Percentiles rank a stretch among this genome's conserved stretches.
Evolutionary conservation across 441 rosid genomes (phyloP).

Genomic region (Rhodomyrtus psidioides): DNA sequence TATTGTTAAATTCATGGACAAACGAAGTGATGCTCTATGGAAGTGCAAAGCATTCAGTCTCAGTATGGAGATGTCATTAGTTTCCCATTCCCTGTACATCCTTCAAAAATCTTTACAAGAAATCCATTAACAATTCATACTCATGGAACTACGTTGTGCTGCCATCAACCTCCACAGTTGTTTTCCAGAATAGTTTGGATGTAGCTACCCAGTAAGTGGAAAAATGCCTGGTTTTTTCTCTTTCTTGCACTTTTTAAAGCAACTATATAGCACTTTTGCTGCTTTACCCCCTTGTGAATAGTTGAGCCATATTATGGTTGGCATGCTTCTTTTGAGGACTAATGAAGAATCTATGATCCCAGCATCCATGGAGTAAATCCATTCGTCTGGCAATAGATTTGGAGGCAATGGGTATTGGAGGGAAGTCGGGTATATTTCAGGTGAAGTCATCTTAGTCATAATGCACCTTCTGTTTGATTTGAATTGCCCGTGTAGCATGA

Average conservation of each 20-base stretch:
- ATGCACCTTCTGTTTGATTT: neutral
- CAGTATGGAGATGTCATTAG: neutral
- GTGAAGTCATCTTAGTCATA: constrained; percentile 21
- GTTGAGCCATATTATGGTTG: neutral
- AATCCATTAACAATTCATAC: neutral
- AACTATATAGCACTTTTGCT: neutral
- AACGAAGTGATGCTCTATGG: neutral
- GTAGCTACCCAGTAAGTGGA: neutral
- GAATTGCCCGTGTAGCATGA: neutral
- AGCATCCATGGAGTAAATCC: constrained; percentile 92
- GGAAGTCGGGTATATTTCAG: constrained; percentile 87
- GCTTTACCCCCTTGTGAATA: neutral
- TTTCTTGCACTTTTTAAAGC: neutral
- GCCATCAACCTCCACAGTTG: neutral
- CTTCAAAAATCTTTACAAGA: neutral
- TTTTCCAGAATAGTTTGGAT: neutral
- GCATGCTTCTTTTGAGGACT: constrained; percentile 1
- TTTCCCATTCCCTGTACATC: neutral
- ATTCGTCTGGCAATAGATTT: constrained; percentile 77
- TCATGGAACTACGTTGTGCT: neutral
- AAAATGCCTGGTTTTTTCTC: neutral
- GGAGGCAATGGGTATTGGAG: constrained; percentile 98
- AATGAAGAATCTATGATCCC: constrained; percentile 19
- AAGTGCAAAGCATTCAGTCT: neutral
- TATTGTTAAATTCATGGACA: neutral